Base-by-base conservation (phyloP, 805 yeast genomes). In the Soucietia sequanensis region DNA sequence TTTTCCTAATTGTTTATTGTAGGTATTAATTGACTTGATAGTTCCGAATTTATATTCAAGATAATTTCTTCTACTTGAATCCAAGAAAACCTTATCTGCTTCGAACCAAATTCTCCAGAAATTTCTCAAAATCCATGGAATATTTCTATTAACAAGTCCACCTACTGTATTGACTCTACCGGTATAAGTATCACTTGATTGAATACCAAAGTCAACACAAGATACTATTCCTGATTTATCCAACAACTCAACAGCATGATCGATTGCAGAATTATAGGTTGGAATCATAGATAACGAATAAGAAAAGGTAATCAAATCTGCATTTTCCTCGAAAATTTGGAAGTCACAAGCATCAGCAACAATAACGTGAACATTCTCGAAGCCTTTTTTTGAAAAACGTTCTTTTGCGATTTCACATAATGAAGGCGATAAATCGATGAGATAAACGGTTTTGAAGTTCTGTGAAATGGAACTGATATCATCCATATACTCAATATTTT, bases 41-140 rank as follows among this genome's bases (percentile, higher is more conserved):
- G 95, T 86, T 21, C 95, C 95, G 50, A 85, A 85, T 50, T 76
- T 75, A 61, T 86, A 84, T 58, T 85, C 95, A 49, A 86, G 70
- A 60, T 84, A 85, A 51, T 82, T 88, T 62, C 95, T 77, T 64
- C 95, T 77, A 6, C 88, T 75, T 21, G 89, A 79, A 53, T 85
- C 95, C 46, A 85, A 70, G 49, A 78, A 81, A 3, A 85, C 95
- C 37, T 81, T 74, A 58, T 85, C 95, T 34, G 82, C 81, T 59
- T 85, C 95, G 58, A 86, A 85, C 95, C 95, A 86, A 28, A 81
- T 65, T 52, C 89, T 74, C 95, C 95, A 85, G 55, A 85, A 86
- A 20, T 86, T 83, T 54, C 95, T 71, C 33, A 75, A 70, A 37
- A 82, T 42, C 95, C 95, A 85, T 18, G 87, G 81, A 41, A 76